A percentile compares a stretch with the other conserved stretches of the same genome.
These are phyloP conservation scores for Leccinum fuscescens DNA, from an alignment of 1,284 basidiomycete genomes.

Conservation along the genomic window DNA sequence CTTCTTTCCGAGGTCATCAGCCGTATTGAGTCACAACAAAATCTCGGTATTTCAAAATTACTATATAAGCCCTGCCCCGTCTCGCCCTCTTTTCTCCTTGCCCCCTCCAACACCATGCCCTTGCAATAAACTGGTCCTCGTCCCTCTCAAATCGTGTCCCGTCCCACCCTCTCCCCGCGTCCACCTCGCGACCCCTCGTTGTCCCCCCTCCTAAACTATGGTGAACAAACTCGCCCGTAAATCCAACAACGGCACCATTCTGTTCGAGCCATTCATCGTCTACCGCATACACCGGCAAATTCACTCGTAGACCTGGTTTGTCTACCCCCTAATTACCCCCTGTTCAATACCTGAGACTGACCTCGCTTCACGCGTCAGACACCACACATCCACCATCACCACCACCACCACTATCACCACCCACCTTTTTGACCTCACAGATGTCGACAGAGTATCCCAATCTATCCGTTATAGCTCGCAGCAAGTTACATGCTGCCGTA, in stretches of 20 bases:
- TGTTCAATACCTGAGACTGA: constrained; percentile 1
- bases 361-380: constrained; percentile 20
- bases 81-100: constrained; percentile 10
- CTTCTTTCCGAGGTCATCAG: constrained; percentile 30
- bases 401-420: background rate
- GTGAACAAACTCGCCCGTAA: constrained; percentile 75
- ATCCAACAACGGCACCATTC: constrained; percentile 78
- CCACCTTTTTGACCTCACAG: constrained; percentile 19
- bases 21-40: constrained; percentile 31
- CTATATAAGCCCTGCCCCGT: constrained; percentile 31
- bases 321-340: background rate
- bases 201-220: constrained; percentile 56
- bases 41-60: constrained; percentile 34
- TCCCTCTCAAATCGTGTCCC: constrained; percentile 21
- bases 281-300: constrained; percentile 74
- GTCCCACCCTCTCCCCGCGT: constrained; percentile 9
- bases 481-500: constrained; percentile 66
- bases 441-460: constrained; percentile 50
- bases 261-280: constrained; percentile 82
- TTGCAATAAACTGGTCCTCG: constrained; percentile 28
- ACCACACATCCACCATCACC: background rate
- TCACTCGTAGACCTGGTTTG: constrained; percentile 21
- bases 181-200: constrained; percentile 38
- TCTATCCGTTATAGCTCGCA: constrained; percentile 64
- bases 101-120: constrained; percentile 45